Conservation (phyloP, 306 rosid species). For the Medicago arabica region DNA sequence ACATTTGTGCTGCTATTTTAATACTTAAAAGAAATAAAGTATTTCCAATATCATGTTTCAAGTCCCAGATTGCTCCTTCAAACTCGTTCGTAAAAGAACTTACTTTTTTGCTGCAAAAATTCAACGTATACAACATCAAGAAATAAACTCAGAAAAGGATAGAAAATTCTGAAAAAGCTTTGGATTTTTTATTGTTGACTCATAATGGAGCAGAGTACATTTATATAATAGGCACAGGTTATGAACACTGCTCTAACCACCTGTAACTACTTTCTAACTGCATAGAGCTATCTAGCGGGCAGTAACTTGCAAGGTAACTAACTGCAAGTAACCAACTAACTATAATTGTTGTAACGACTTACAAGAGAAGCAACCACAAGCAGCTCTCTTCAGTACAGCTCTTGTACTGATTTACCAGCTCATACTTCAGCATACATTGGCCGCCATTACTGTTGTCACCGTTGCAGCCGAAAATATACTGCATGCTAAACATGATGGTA, state of each 20-base stretch:
- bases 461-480: neutral
- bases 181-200: neutral
- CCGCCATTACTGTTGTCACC: neutral
- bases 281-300: neutral
- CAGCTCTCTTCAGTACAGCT: neutral
- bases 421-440: neutral
- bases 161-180: neutral
- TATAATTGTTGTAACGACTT: neutral
- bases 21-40: constrained; percentile 10
- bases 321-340: neutral
- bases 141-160: neutral
- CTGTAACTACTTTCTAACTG: neutral
- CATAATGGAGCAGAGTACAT: neutral
- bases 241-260: neutral
- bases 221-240: neutral
- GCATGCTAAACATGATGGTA: neutral
- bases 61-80: constrained; percentile 1
- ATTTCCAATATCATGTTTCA: constrained; percentile 3
- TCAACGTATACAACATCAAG: neutral
- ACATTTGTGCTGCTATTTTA: constrained; percentile 16
- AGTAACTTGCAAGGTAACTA: neutral
- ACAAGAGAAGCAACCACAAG: neutral
- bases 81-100: neutral
- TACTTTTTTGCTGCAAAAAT: neutral
- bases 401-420: neutral